Conservation (phyloP, 495 filamentous ascomycete species). For the Aspergillus steynii region DNA sequence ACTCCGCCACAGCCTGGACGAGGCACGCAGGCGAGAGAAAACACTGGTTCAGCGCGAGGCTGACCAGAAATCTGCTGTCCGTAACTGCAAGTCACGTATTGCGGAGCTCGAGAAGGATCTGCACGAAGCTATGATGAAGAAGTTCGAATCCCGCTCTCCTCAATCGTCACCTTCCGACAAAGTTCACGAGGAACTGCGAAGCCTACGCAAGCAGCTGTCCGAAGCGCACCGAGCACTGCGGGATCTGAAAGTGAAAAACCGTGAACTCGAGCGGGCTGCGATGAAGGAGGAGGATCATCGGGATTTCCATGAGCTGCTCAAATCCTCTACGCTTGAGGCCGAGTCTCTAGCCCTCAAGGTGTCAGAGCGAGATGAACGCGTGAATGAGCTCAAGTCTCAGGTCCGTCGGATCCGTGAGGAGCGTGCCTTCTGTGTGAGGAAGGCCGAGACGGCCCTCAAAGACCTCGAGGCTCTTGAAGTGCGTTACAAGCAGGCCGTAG, state of each 20-base stretch:
- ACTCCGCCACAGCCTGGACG: constrained; percentile 60
- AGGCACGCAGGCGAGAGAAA: constrained; percentile 63
- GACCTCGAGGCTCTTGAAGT: constrained; percentile 56
- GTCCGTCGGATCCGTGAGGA: constrained; percentile 61
- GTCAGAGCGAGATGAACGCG: constrained; percentile 49
- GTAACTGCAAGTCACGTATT: constrained; percentile 56
- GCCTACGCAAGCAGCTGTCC: constrained; percentile 62
- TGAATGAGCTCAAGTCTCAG: constrained; percentile 57
- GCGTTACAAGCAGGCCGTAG: constrained; percentile 54
- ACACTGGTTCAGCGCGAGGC: constrained; percentile 63
- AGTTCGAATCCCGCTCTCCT: constrained; percentile 45
- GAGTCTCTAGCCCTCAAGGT: constrained; percentile 63
- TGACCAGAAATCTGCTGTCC: constrained; percentile 54
- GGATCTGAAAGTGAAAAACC: constrained; percentile 55
- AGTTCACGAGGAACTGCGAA: constrained; percentile 61
- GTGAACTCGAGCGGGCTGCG: constrained; percentile 46
- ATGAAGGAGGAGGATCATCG: constrained; percentile 60
- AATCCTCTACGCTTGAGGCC: constrained; percentile 64
- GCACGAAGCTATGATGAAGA: constrained; percentile 53
- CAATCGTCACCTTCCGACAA: constrained; percentile 54
- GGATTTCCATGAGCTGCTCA: constrained; percentile 66
- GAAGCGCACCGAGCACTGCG: constrained; percentile 60
- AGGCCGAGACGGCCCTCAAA: constrained; percentile 46
- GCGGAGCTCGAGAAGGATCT: constrained; percentile 57
- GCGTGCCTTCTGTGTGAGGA: constrained; percentile 49